These are phyloP conservation scores for Penicillium janthinellum DNA, from an alignment of 2,329 filamentous ascomycete species.

Conservation along the genomic window DNA sequence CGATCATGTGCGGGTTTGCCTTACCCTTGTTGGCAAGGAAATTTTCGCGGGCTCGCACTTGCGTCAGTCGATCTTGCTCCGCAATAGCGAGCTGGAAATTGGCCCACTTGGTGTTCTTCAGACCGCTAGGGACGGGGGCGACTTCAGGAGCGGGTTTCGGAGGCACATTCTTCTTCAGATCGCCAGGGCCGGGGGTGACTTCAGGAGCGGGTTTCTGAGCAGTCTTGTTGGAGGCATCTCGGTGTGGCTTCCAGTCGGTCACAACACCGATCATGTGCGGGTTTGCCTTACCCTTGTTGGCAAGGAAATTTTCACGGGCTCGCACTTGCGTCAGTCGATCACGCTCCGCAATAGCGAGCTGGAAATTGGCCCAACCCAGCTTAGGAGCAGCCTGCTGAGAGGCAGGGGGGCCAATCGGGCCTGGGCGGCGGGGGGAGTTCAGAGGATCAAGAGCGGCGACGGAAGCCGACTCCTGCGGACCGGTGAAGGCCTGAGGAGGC, in stretches of 20 bases:
- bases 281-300: slow-evolving; percentile 39
- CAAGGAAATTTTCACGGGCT: slow-evolving; percentile 42
- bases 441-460: slow-evolving; percentile 43
- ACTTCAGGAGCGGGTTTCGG: too few relatives aligned
- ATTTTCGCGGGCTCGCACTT: slow-evolving; percentile 44
- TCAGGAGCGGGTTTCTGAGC: slow-evolving; percentile 43
- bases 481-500: slow-evolving; percentile 34
- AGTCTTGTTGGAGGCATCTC: slow-evolving; percentile 40
- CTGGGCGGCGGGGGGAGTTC: slow-evolving; percentile 45
- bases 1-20: slow-evolving; percentile 24
- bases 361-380: slow-evolving; percentile 36
- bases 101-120: slow-evolving; percentile 9
- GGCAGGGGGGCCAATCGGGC: slow-evolving; percentile 51
- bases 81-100: slow-evolving; percentile 45
- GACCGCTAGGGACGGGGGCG: too few relatives aligned
- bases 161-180: slow-evolving; percentile 13
- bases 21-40: slow-evolving; percentile 42
- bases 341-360: slow-evolving; percentile 39
- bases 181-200: slow-evolving; percentile 32
- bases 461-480: slow-evolving; percentile 37
- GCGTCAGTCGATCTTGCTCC: slow-evolving; percentile 45
- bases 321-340: slow-evolving; percentile 47
- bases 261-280: slow-evolving; percentile 21
- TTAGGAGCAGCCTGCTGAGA: slow-evolving; percentile 27
- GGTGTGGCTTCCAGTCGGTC: slow-evolving; percentile 52